Conservation (phyloP, 1,284 basidiomycete genomes). For the Schizophyllum commune region DNA sequence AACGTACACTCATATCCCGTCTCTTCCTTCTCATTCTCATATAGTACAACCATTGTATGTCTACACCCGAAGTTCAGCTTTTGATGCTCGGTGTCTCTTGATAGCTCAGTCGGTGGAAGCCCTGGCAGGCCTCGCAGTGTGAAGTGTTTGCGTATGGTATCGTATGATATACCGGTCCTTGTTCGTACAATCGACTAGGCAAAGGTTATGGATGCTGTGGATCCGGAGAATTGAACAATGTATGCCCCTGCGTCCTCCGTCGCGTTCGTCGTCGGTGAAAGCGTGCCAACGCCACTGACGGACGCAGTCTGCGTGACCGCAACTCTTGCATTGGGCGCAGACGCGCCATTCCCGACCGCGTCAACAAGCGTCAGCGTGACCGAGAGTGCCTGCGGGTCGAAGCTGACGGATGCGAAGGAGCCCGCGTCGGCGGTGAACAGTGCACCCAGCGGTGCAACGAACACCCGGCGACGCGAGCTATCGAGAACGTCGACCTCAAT, state of each 20-base stretch:
- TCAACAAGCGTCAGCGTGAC: constrained; percentile 36
- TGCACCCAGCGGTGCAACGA: constrained; percentile 41
- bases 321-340: constrained; percentile 39
- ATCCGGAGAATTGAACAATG: constrained; percentile 30
- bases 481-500: constrained; percentile 40
- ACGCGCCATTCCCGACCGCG: constrained; percentile 33
- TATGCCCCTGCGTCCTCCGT: constrained; percentile 41
- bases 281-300: constrained; percentile 28
- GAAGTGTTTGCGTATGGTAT: too few relatives aligned
- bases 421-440: constrained; percentile 47
- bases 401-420: constrained; percentile 40
- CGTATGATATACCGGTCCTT: too few relatives aligned
- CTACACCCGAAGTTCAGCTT: neutral
- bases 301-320: constrained; percentile 38
- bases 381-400: constrained; percentile 29
- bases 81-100: neutral
- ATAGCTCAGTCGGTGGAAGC: neutral
- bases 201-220: neutral
- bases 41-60: neutral
- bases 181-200: neutral
- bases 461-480: constrained; percentile 42
- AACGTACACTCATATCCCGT: neutral
- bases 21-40: neutral
- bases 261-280: constrained; percentile 33
- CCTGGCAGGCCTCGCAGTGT: neutral